Evolutionary conservation across 2,329 filamentous ascomycete genomes (phyloP), one percentile per base, ranked within the genome.

Genomic region (Monilinia polystroma): DNA sequence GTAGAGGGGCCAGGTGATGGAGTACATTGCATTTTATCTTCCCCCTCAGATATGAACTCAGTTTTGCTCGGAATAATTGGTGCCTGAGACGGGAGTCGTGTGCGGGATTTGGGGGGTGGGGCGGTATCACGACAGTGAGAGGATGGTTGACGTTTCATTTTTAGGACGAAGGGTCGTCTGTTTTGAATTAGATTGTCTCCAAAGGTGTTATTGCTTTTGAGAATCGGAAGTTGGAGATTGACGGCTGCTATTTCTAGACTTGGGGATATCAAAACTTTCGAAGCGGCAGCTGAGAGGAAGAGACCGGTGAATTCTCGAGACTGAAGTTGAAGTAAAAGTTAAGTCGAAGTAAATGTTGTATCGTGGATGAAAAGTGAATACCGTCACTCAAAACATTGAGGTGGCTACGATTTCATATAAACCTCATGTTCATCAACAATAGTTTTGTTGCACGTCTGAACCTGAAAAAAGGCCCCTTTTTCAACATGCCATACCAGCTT

Each of bases 211-310:
- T 60, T 20, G 4, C 1, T 51, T 0, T 51, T 2, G 14, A 7
- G 23, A 18, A 1, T 8, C 0, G 7, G 8, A 3, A 26, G 35
- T 0, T 4, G 20, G 3, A 11, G 2, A 1, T 26, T 18, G 8
- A 7, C 51, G 0, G 8, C 7, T 3, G 2, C 4, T 23, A 32
- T 26, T 26, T 4, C 49, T 12, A 38, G 14, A 11, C 7, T 14
- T 38, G 45, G 23, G 8, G 18, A n/a, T 20, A 60, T 51, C 18
- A 51, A 1, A 8, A 51, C 10, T 11, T 38, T 35, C 1, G n/a
- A 49, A 49, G 6, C 12, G 26, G 11, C 1, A 12, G 12, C 16
- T 16, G 4, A 32, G 26, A 59, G 4, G 32, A 18, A 35, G 51
- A 53, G 26, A 4, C n/a, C 0, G n/a, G 26, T 11, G 20, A 32